These are phyloP conservation scores for Coniella vitis DNA, from an alignment of 2,329 filamentous ascomycete species.

Conservation along the genomic window DNA sequence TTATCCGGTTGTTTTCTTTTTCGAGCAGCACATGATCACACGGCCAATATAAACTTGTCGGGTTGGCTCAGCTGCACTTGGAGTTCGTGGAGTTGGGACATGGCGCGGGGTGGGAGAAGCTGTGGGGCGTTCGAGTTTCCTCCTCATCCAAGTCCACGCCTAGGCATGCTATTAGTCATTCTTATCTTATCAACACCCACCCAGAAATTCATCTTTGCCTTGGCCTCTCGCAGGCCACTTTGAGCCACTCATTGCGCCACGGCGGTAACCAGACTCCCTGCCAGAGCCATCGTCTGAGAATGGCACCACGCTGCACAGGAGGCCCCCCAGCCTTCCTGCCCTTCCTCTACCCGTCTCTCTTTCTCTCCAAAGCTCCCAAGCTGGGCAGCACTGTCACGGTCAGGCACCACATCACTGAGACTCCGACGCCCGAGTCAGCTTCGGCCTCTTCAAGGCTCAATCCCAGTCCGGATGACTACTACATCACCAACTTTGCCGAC, in stretches of 20 bases:
- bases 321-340: conserved; percentile 33
- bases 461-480: conserved; percentile 77
- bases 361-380: conserved; percentile 24
- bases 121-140: not conserved
- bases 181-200: conserved; percentile 15
- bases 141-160: not conserved
- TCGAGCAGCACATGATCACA: no score
- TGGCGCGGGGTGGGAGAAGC: not conserved
- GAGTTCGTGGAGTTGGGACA: no score
- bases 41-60: no score
- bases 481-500: conserved; percentile 77
- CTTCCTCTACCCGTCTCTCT: conserved; percentile 46
- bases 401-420: conserved; percentile 24
- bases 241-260: not conserved
- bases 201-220: conserved; percentile 8
- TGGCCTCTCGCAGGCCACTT: not conserved
- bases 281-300: conserved; percentile 20
- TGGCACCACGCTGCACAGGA: conserved; percentile 36
- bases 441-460: conserved; percentile 58
- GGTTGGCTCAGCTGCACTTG: no score
- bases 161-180: not conserved
- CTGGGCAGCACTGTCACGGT: conserved; percentile 21
- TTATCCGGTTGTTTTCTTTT: no score
- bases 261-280: not conserved
- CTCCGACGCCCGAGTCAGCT: conserved; percentile 19